Evolutionary conservation across 1,284 basidiomycete genomes (phyloP).

Genomic region (Apiotrichum laibachii): DNA sequence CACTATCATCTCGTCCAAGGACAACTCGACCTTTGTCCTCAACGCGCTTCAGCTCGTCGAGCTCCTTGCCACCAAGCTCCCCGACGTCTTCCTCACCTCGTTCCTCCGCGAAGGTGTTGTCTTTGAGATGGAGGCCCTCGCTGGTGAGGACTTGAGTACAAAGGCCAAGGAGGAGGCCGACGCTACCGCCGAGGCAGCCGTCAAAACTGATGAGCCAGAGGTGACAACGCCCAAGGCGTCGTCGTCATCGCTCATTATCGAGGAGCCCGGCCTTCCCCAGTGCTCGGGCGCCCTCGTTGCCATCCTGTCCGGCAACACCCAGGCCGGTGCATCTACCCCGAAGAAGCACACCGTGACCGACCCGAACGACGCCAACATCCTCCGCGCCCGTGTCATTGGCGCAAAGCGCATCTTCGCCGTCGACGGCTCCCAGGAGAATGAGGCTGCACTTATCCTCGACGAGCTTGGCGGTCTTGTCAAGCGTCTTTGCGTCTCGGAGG

Average conservation of each 20-base stretch:
- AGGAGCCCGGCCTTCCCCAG: constrained; percentile 19
- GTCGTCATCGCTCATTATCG: constrained; percentile 3
- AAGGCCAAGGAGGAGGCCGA: constrained; percentile 25
- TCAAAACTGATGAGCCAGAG: constrained; percentile 7
- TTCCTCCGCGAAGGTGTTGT: constrained; percentile 92
- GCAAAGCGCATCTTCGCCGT: constrained; percentile 61
- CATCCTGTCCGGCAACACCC: constrained; percentile 39
- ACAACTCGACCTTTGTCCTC: constrained; percentile 78
- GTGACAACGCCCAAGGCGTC: constrained; percentile 6
- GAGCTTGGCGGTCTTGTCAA: constrained; percentile 58
- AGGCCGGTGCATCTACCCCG: constrained; percentile 42
- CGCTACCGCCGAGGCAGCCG: constrained; percentile 9
- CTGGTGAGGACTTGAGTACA: constrained; percentile 60
- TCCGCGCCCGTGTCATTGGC: constrained; percentile 77
- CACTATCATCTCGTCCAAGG: constrained; percentile 83
- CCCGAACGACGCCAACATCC: constrained; percentile 83
- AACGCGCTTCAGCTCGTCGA: constrained; percentile 88
- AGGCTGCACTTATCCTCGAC: constrained; percentile 65
- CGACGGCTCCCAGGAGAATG: constrained; percentile 60
- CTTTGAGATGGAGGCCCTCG: constrained; percentile 78
- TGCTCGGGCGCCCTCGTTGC: constrained; percentile 32
- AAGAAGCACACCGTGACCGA: constrained; percentile 57
- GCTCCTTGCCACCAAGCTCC: constrained; percentile 75
- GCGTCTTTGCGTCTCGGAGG: constrained; percentile 58
- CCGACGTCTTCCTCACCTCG: constrained; percentile 74